Evolutionary conservation across 148 eudicot species (phyloP).

Genomic region (Amaranthus cruentus): DNA sequence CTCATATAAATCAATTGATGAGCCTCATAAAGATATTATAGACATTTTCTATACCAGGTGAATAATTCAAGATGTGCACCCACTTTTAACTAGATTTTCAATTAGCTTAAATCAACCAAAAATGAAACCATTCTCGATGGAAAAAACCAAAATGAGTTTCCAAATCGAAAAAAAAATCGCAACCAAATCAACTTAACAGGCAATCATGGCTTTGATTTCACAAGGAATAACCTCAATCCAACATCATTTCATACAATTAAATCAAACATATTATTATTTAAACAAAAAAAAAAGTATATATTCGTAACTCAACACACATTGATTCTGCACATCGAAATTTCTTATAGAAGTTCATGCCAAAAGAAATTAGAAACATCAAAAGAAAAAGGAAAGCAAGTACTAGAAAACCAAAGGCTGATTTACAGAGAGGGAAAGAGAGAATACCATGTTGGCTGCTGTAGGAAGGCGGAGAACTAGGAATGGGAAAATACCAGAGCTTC

Average conservation of each 20-base stretch:
- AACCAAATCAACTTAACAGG: background rate
- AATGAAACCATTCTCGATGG: too few relatives aligned
- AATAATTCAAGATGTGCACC: too few relatives aligned
- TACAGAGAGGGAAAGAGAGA: background rate
- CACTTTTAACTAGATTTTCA: too few relatives aligned
- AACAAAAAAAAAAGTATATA: background rate
- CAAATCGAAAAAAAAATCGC: background rate
- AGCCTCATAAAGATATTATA: background rate
- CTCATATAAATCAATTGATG: too few relatives aligned
- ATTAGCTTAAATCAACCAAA: too few relatives aligned
- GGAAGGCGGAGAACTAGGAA: background rate
- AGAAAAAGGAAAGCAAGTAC: background rate
- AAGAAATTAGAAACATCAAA: background rate
- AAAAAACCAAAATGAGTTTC: too few relatives aligned
- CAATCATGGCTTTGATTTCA: background rate
- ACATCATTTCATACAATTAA: background rate
- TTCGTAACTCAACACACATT: background rate
- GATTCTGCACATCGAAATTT: background rate
- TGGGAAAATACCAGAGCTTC: background rate
- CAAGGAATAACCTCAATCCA: background rate
- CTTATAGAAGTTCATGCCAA: background rate
- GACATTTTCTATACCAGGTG: too few relatives aligned
- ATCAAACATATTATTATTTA: too few relatives aligned
- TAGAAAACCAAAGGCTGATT: too few relatives aligned
- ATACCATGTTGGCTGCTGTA: constrained; percentile 13